Base-by-base conservation (phyloP, 2,329 filamentous ascomycete genomes). In the Botrytis fragariae region DNA sequence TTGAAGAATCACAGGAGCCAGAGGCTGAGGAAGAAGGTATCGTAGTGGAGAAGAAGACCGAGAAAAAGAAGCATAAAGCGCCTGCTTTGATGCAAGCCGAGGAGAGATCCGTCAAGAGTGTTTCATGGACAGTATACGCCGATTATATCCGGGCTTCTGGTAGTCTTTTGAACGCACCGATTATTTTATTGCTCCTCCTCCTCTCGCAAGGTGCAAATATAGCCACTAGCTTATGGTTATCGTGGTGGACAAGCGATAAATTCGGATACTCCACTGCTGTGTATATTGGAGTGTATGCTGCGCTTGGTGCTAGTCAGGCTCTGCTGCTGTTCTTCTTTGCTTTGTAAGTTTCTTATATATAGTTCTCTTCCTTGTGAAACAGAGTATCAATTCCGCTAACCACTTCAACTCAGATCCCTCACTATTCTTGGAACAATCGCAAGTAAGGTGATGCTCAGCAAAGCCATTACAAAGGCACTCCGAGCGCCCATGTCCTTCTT, bases 401-500 rank as follows among this genome's bases (percentile, higher is more conserved):
- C n/a, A 39, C 29, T 2, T 25, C n/a, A 9, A 18, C 32, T 69
- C n/a, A 69, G 65, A 25, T 82, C 89, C 9, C 86, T 98, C 37
- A 93, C 94, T 0, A 87, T 94, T 0, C 89, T 92, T 71, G 93
- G 95, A 63, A 98, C 96, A 1, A 90, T 88, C 32, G 89, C 95
- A 8, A 96, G 93, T 80, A 95, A 92, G 81, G 86, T 87, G 57
- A 94, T 98, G 89, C 87, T 98, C 69, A 89, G 92, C 44, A 86
- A 89, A 51, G 95, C 96, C 10, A 93, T 98, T 78, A 89, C 87
- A 14, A 88, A 93, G 25, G 93, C 96, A 0, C 83, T 91, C n/a
- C 86, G 89, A 39, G 89, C 89, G 4, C 89, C 89, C n/a, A 91
- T 91, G 94, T 92, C 93, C 7, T 98, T 98, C 84, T 98, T 98